A percentile compares a stretch with the other conserved stretches of the same genome.
phyloP scores from a whole-genome alignment of 2,329 filamentous ascomycete genomes.

The Neofusicoccum ribis region DNA sequence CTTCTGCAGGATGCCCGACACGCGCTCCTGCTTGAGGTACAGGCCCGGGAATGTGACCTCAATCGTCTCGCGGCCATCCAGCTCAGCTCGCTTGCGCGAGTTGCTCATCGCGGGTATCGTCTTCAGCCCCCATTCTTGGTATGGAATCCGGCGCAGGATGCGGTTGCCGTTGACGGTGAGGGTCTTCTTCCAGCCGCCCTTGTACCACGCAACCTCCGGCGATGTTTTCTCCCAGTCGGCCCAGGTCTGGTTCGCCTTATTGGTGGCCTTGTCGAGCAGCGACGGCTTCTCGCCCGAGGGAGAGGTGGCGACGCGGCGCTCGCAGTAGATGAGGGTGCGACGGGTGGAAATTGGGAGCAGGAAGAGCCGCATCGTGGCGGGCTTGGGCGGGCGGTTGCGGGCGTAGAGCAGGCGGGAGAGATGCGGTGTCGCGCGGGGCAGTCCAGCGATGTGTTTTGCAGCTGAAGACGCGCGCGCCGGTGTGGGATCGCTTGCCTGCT shows the following conservation, averaged over 20 bases:
- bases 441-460: constrained; percentile 8
- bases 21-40: constrained; percentile 64
- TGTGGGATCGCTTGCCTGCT: neutral
- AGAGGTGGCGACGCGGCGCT: constrained; percentile 59
- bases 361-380: constrained; percentile 76
- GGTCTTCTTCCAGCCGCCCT: constrained; percentile 77
- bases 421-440: constrained; percentile 23
- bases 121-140: constrained; percentile 97
- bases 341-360: constrained; percentile 90
- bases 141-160: constrained; percentile 83
- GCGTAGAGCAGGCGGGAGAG: neutral
- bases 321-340: constrained; percentile 88
- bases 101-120: constrained; percentile 81
- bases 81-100: constrained; percentile 63
- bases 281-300: constrained; percentile 50
- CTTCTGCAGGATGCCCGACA: constrained; percentile 64
- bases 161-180: constrained; percentile 85
- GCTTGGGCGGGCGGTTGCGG: neutral
- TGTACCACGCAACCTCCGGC: constrained; percentile 51
- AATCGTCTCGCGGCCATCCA: constrained; percentile 63
- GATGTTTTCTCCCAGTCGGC: constrained; percentile 72
- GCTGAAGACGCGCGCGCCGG: constrained; percentile 1
- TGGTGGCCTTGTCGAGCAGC: constrained; percentile 68
- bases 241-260: constrained; percentile 76
- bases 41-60: constrained; percentile 75